phyloP scores from a whole-genome alignment of 192 early-diverging fungal species.

The Coemansia biformis region DNA sequence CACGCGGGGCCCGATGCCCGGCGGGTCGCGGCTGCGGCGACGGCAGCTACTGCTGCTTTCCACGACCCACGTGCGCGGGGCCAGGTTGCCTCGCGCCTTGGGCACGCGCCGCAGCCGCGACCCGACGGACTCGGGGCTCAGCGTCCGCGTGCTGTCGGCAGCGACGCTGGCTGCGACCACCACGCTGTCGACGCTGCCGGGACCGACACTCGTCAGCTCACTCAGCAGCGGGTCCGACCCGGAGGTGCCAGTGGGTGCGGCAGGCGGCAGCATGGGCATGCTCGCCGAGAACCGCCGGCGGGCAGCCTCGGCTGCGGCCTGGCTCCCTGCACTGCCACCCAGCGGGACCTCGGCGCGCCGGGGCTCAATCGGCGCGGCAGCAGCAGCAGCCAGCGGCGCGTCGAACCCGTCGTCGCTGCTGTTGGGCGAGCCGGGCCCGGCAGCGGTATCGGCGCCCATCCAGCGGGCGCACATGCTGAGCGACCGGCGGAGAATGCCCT shows the following conservation, averaged over 20 bases:
- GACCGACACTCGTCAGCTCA: slow-evolving; percentile 33
- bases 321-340: too few species aligned
- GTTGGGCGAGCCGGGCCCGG: too few species aligned
- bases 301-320: not conserved
- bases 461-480: slow-evolving; percentile 10
- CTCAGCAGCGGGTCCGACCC: slow-evolving; percentile 17
- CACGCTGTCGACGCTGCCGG: slow-evolving; percentile 30
- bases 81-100: slow-evolving; percentile 28
- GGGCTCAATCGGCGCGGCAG: too few species aligned
- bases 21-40: not conserved
- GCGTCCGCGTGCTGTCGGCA: slow-evolving; percentile 26
- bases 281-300: slow-evolving; percentile 19
- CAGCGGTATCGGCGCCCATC: not conserved
- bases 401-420: slow-evolving; percentile 32
- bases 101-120: slow-evolving; percentile 40
- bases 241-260: not conserved
- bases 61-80: not conserved
- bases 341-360: too few species aligned
- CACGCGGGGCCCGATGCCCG: not conserved
- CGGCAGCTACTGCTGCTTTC: not conserved
- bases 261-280: slow-evolving; percentile 24
- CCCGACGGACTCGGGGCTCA: slow-evolving; percentile 41
- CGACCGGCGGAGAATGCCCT: slow-evolving; percentile 9
- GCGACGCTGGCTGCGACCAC: slow-evolving; percentile 37
- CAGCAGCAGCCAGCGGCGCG: slow-evolving; percentile 11